Evolutionary conservation across 495 filamentous ascomycete species (phyloP).

Genomic region (Lentithecium fluviatile): DNA sequence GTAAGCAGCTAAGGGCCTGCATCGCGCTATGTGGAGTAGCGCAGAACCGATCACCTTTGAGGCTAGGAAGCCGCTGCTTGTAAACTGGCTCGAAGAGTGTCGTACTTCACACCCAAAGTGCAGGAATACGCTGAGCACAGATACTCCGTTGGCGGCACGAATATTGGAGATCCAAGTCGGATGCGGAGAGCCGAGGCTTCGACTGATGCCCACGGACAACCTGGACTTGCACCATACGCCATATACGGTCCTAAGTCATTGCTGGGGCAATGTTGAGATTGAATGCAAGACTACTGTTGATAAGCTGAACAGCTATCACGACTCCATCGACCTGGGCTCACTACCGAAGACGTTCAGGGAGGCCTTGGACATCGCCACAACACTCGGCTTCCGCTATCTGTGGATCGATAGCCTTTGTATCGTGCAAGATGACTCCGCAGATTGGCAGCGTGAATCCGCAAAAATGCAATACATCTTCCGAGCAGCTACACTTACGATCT

Average conservation of each 20-base stretch:
- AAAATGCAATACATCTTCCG: slow-evolving; percentile 7
- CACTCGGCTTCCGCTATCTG: slow-evolving; percentile 1
- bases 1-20: background rate
- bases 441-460: slow-evolving; percentile 8
- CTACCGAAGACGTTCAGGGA: slow-evolving; percentile 3
- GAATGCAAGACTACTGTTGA: background rate
- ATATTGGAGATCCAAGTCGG: background rate
- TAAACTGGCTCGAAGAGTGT: background rate
- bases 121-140: background rate
- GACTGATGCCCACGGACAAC: background rate
- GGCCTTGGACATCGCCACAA: background rate
- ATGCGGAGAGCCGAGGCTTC: background rate
- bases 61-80: background rate
- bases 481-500: background rate
- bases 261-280: background rate
- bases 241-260: background rate
- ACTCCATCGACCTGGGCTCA: background rate
- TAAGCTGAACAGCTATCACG: background rate
- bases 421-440: background rate
- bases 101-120: background rate
- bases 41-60: background rate
- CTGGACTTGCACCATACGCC: background rate
- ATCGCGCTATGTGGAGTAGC: background rate
- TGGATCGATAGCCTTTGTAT: slow-evolving; percentile 10
- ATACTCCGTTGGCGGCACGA: background rate